phyloP scores from a whole-genome alignment of 345 rosid species.

The Trapa incisa region DNA sequence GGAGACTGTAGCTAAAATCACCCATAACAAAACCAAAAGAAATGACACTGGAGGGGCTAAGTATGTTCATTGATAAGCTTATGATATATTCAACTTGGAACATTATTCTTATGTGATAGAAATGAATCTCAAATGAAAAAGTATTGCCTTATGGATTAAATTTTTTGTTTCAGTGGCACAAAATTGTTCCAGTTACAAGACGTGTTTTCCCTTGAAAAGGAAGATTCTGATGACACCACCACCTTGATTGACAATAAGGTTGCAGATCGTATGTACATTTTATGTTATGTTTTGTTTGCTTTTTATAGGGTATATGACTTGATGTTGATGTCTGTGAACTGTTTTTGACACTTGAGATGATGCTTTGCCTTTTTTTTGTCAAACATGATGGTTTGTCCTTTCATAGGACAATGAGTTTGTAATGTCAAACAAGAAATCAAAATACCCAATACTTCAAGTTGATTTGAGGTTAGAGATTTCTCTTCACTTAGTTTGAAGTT shows the following conservation, averaged over 20 bases:
- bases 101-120: not conserved
- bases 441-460: constrained; percentile 94
- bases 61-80: constrained; percentile 22
- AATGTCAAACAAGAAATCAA: constrained; percentile 97
- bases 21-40: constrained; percentile 71
- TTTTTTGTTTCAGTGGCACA: constrained; percentile 38
- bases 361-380: constrained; percentile 7
- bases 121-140: constrained; percentile 3
- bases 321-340: constrained; percentile 1
- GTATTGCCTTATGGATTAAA: not conserved
- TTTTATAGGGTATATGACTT: constrained; percentile 1
- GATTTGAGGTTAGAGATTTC: constrained; percentile 61
- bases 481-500: not conserved
- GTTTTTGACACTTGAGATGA: not conserved
- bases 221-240: constrained; percentile 75
- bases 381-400: too few relatives aligned
- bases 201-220: constrained; percentile 87
- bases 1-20: constrained; percentile 90
- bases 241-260: constrained; percentile 97
- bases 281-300: not conserved
- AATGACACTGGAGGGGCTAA: constrained; percentile 69
- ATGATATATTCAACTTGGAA: not conserved
- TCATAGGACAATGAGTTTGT: constrained; percentile 83
- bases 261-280: not conserved
- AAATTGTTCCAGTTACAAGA: constrained; percentile 80